Conservation (phyloP, 2,329 filamentous ascomycete genomes). For the Fusarium irregulare region DNA sequence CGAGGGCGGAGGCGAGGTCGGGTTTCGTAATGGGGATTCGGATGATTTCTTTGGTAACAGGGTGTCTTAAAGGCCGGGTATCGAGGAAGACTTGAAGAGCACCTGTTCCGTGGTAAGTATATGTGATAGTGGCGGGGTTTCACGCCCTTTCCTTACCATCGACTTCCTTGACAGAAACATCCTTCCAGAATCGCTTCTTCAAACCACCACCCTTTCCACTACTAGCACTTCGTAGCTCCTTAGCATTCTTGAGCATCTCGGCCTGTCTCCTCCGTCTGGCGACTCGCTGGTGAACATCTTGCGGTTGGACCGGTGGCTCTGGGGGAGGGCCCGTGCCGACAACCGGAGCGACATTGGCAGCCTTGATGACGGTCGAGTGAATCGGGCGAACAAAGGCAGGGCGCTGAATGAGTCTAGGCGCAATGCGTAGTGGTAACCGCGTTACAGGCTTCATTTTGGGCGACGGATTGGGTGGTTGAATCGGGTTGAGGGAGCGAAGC, state of each 20-base stretch:
- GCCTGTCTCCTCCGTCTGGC: constrained; percentile 66
- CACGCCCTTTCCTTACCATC: constrained; percentile 61
- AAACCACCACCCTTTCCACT: constrained; percentile 56
- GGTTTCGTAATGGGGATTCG: constrained; percentile 79
- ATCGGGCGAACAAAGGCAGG: constrained; percentile 45
- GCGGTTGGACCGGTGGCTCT: constrained; percentile 61
- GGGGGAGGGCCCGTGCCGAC: constrained; percentile 70
- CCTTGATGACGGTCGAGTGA: constrained; percentile 49
- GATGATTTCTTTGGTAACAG: constrained; percentile 76
- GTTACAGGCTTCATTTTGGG: constrained; percentile 56
- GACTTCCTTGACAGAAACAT: constrained; percentile 76
- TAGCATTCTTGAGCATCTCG: constrained; percentile 64
- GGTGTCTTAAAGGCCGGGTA: constrained; percentile 80
- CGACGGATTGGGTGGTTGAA: constrained; percentile 15
- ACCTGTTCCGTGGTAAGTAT: constrained; percentile 48
- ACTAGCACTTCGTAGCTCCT: constrained; percentile 56
- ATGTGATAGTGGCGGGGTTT: not conserved
- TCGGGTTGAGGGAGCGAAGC: constrained; percentile 19
- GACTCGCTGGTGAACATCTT: constrained; percentile 57
- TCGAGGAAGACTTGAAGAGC: constrained; percentile 78
- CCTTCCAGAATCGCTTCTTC: constrained; percentile 88
- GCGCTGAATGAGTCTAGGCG: constrained; percentile 42
- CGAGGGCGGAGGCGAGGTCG: constrained; percentile 85
- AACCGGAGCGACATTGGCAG: constrained; percentile 63
- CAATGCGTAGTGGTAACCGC: constrained; percentile 54